Evolutionary conservation across 2,329 filamentous ascomycete species (phyloP).

Genomic region (Aspergillus intermedius): DNA sequence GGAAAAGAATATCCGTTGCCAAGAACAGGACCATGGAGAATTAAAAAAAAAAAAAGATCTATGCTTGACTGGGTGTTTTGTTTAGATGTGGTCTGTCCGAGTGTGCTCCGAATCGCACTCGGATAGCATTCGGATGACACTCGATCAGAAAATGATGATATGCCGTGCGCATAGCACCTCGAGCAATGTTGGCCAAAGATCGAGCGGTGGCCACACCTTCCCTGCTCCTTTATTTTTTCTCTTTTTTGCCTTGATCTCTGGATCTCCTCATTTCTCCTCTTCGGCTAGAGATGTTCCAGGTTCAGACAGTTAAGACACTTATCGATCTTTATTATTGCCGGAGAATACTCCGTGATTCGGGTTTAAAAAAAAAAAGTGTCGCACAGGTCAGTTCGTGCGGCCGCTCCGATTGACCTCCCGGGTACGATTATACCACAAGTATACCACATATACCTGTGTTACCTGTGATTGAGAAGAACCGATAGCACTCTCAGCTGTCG

Average conservation of each 20-base stretch:
- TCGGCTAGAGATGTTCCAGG: neutral
- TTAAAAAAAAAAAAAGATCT: neutral
- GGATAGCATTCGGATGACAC: neutral
- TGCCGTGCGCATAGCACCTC: neutral
- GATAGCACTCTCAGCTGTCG: too few species aligned
- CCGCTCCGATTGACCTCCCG: neutral
- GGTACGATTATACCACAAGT: conserved; percentile 3
- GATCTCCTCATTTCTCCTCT: neutral
- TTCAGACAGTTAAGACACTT: neutral
- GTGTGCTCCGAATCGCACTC: too few species aligned
- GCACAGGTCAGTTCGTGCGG: neutral
- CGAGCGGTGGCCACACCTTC: neutral
- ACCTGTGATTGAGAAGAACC: neutral
- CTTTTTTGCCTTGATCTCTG: neutral
- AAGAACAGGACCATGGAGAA: neutral
- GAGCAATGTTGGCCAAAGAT: neutral
- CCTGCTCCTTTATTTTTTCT: neutral
- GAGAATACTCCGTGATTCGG: neutral
- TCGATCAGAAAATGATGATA: neutral
- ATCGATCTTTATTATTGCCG: neutral
- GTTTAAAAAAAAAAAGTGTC: neutral
- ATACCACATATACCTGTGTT: neutral
- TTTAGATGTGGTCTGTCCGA: neutral
- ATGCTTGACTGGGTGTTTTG: neutral
- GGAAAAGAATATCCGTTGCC: neutral